A percentile compares a stretch with the other conserved stretches of the same genome.
These are phyloP conservation scores for Aspergillus melleus DNA, from an alignment of 2,329 filamentous ascomycete species.

Conservation along the genomic window DNA sequence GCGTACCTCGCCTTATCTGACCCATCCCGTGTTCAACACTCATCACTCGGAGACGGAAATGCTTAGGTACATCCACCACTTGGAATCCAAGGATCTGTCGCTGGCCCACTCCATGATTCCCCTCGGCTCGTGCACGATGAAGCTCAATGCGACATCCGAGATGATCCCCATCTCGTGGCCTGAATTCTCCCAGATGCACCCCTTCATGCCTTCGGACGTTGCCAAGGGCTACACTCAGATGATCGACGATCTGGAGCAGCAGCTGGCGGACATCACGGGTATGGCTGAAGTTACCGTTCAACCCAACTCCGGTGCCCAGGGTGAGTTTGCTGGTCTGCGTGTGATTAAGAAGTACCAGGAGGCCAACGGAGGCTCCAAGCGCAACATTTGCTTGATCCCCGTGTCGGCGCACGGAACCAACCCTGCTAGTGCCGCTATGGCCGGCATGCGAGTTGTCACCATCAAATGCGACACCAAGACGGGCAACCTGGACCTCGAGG, in stretches of 20 bases:
- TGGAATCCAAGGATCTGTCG: conserved; percentile 92
- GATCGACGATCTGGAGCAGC: conserved; percentile 69
- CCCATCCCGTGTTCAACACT: conserved; percentile 90
- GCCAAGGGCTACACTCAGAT: conserved; percentile 69
- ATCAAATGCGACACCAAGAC: conserved; percentile 87
- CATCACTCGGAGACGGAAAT: conserved; percentile 95
- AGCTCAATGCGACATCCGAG: conserved; percentile 89
- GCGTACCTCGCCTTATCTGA: conserved; percentile 74
- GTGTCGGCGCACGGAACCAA: conserved; percentile 96
- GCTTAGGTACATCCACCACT: conserved; percentile 86
- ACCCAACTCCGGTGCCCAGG: conserved; percentile 94
- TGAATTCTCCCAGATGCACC: conserved; percentile 77
- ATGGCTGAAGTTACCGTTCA: conserved; percentile 89
- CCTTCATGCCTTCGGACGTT: conserved; percentile 67
- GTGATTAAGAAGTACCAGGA: conserved; percentile 85
- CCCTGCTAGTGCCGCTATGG: conserved; percentile 92
- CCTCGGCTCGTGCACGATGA: conserved; percentile 96
- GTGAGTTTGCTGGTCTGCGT: conserved; percentile 87
- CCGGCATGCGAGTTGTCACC: conserved; percentile 88
- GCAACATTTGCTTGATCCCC: conserved; percentile 91
- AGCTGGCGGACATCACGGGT: conserved; percentile 80
- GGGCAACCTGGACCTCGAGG: conserved; percentile 83
- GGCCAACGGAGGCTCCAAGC: conserved; percentile 61
- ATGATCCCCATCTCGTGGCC: conserved; percentile 84
- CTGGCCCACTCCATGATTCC: conserved; percentile 97